Evolutionary conservation across 345 rosid species (phyloP).

Genomic region (Salix dunnii): DNA sequence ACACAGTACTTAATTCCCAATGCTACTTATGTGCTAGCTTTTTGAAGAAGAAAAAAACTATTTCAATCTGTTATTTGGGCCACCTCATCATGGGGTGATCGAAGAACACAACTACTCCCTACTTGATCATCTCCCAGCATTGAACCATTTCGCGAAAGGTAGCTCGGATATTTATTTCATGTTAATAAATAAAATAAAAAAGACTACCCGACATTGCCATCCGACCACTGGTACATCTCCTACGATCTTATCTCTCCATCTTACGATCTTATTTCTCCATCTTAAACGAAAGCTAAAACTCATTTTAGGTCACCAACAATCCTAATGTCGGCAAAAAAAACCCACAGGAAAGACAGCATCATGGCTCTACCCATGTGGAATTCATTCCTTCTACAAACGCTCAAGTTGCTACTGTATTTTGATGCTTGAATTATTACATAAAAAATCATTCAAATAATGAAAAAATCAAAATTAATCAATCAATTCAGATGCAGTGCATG

Average conservation of each 20-base stretch:
- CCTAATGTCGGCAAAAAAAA: not conserved
- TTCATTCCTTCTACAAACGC: not conserved
- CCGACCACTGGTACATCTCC: not conserved
- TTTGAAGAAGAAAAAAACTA: not conserved
- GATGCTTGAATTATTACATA: too few relatives aligned
- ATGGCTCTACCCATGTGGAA: not conserved
- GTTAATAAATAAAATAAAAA: too few relatives aligned
- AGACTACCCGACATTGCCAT: not conserved
- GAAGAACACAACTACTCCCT: not conserved
- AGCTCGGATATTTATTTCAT: too few relatives aligned
- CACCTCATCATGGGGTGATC: not conserved
- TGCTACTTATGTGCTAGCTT: too few relatives aligned
- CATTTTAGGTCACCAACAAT: not conserved
- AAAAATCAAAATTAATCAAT: too few relatives aligned
- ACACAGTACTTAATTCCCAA: too few relatives aligned
- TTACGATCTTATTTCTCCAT: not conserved
- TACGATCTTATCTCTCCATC: not conserved
- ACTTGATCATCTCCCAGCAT: not conserved
- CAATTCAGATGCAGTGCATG: too few relatives aligned
- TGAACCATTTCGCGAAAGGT: too few relatives aligned
- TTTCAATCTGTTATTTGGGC: not conserved
- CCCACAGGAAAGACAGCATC: not conserved
- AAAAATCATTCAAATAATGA: too few relatives aligned
- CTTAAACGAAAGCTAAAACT: not conserved
- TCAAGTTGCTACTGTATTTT: not conserved